Evolutionary conservation across 208 protist species (phyloP).

Genomic region (Polymyxa betae): DNA sequence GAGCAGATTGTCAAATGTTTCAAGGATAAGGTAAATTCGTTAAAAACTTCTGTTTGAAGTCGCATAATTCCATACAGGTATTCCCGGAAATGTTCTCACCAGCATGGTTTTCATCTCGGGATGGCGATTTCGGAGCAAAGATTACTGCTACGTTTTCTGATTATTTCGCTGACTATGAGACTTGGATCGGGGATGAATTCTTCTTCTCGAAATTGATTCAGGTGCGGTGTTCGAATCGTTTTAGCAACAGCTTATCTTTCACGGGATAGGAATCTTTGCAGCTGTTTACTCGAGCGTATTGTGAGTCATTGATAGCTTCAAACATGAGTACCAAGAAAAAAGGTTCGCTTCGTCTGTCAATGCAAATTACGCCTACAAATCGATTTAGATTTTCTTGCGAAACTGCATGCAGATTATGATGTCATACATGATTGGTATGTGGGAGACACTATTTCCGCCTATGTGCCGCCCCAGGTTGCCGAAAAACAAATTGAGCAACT

Average conservation of each 20-base stretch:
- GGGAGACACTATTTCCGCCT: not conserved
- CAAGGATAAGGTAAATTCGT: not conserved
- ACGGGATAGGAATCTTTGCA: not conserved
- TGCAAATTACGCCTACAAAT: not conserved
- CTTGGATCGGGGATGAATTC: conserved; percentile 8
- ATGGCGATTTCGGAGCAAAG: not conserved
- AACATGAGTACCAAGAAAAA: not conserved
- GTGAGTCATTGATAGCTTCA: not conserved
- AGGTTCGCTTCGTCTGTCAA: not conserved
- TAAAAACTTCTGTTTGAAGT: not conserved
- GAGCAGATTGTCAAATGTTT: conserved; percentile 16
- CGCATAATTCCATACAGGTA: not conserved
- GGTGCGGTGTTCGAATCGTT: not conserved
- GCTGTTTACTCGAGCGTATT: not conserved
- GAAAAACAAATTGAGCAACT: conserved; percentile 35
- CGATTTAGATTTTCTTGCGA: not conserved
- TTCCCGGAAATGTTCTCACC: conserved; percentile 44
- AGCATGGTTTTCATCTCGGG: not conserved
- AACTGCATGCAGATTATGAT: conserved; percentile 33
- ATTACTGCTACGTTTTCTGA: conserved; percentile 31
- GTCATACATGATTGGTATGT: not conserved
- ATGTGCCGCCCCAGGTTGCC: not conserved
- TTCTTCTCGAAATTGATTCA: conserved; percentile 49
- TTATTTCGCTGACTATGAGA: conserved; percentile 46
- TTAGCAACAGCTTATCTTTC: not conserved